phyloP scores from a whole-genome alignment of 1,284 basidiomycete species.

The Ganoderma resinaceum region DNA sequence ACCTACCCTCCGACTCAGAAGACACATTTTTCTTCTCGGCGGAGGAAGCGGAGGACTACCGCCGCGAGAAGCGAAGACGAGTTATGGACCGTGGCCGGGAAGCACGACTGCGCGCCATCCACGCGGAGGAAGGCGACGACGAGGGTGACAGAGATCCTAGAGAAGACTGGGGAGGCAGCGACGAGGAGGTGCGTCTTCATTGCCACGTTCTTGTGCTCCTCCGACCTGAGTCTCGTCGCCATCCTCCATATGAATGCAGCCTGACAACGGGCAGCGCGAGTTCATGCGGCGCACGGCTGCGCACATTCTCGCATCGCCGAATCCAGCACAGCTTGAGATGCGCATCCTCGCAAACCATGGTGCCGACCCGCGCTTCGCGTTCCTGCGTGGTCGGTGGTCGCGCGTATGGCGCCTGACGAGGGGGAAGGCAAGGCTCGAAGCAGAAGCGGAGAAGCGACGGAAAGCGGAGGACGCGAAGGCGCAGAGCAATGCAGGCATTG shows the following conservation, averaged over 20 bases:
- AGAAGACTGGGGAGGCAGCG: constrained; percentile 72
- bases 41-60: constrained; percentile 70
- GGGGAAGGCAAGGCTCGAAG: constrained; percentile 48
- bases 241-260: constrained; percentile 51
- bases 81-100: constrained; percentile 67
- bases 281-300: constrained; percentile 81
- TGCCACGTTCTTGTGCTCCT: not conserved
- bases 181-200: constrained; percentile 70
- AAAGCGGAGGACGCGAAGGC: constrained; percentile 28
- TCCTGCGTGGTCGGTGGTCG: constrained; percentile 78
- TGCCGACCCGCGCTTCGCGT: constrained; percentile 73
- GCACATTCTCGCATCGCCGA: constrained; percentile 72
- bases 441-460: constrained; percentile 41
- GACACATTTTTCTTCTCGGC: constrained; percentile 81
- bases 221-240: not conserved
- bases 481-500: constrained; percentile 38
- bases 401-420: constrained; percentile 64
- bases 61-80: constrained; percentile 67
- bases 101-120: constrained; percentile 67
- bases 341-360: constrained; percentile 89
- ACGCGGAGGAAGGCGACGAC: constrained; percentile 48
- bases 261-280: constrained; percentile 65
- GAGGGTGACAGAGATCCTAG: constrained; percentile 37
- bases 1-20: constrained; percentile 83
- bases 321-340: constrained; percentile 82